Evolutionary conservation across 164 flowering plant genomes (phyloP).

Genomic region (Magnolia sinica): DNA sequence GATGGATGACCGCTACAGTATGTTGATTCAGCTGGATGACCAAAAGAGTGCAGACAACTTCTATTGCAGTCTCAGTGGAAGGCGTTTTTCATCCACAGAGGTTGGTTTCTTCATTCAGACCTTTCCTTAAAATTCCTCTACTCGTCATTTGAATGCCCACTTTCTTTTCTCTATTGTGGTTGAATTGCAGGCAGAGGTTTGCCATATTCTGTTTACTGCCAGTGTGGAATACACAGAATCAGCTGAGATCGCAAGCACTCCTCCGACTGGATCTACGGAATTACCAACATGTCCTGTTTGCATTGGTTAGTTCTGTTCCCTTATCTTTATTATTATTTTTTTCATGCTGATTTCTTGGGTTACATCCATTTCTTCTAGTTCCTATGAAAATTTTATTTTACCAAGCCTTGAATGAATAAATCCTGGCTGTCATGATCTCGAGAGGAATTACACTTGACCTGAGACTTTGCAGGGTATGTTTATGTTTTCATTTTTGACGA

Average conservation of each 20-base stretch:
- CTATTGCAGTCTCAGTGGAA: conserved; percentile 67
- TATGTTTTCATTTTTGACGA: no score
- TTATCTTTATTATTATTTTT: neutral
- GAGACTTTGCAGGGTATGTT: no score
- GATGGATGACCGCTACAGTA: conserved; percentile 66
- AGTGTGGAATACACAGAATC: conserved; percentile 62
- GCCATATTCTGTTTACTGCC: conserved; percentile 61
- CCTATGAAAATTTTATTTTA: no score
- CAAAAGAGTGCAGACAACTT: conserved; percentile 72
- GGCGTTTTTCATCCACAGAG: conserved; percentile 77
- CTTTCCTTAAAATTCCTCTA: neutral
- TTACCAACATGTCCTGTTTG: conserved; percentile 93
- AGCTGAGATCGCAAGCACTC: conserved; percentile 51
- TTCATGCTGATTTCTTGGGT: no score
- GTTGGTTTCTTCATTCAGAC: conserved; percentile 27
- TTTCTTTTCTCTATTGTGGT: neutral
- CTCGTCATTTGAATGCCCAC: neutral
- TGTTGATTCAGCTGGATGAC: conserved; percentile 65
- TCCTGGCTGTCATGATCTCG: no score
- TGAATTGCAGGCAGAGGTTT: conserved; percentile 69
- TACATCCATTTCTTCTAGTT: no score
- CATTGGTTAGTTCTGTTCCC: conserved; percentile 51
- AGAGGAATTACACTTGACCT: no score
- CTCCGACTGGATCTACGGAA: conserved; percentile 71
- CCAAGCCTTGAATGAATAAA: no score